phyloP scores from a whole-genome alignment of 257 asterid species.

The Gentiana dahurica region DNA sequence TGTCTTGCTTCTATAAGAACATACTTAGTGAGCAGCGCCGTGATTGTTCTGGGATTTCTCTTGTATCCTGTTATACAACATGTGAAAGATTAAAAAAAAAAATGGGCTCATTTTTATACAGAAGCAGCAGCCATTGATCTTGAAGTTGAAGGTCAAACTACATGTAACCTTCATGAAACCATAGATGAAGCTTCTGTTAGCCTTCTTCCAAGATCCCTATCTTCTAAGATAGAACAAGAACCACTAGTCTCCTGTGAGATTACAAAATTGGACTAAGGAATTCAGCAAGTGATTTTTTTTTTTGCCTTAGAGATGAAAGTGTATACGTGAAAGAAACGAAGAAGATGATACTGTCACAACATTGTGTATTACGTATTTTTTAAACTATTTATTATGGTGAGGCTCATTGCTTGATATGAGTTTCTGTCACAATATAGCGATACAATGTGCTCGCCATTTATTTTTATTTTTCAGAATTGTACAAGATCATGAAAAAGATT shows the following conservation, averaged over 20 bases:
- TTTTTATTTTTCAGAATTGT: too few relatives aligned
- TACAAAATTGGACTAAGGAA: conserved; percentile 4
- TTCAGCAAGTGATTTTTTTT: too few relatives aligned
- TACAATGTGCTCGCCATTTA: too few relatives aligned
- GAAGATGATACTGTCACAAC: too few relatives aligned
- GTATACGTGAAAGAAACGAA: too few relatives aligned
- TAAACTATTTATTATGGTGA: too few relatives aligned
- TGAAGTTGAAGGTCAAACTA: conserved; percentile 17
- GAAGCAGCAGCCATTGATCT: conserved; percentile 15
- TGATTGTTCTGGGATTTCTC: conserved; percentile 44
- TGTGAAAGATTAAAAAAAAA: conserved; percentile 28
- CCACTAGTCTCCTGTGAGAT: neutral
- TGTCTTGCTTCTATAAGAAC: conserved; percentile 62
- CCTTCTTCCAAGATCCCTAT: conserved; percentile 13
- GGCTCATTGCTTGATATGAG: too few relatives aligned
- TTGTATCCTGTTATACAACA: conserved; percentile 36
- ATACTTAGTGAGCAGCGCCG: conserved; percentile 48
- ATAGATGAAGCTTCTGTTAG: conserved; percentile 18
- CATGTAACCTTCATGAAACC: neutral
- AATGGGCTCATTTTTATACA: conserved; percentile 34
- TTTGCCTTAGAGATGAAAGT: too few relatives aligned
- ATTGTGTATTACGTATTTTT: too few relatives aligned
- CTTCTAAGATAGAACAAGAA: conserved; percentile 1
- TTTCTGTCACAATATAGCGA: too few relatives aligned
- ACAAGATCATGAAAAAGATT: too few relatives aligned